A percentile compares a stretch with the other conserved stretches of the same genome.
These are phyloP conservation scores for Actinidia chinensis DNA, from an alignment of 179 eudicot genomes.

Conservation along the genomic window DNA sequence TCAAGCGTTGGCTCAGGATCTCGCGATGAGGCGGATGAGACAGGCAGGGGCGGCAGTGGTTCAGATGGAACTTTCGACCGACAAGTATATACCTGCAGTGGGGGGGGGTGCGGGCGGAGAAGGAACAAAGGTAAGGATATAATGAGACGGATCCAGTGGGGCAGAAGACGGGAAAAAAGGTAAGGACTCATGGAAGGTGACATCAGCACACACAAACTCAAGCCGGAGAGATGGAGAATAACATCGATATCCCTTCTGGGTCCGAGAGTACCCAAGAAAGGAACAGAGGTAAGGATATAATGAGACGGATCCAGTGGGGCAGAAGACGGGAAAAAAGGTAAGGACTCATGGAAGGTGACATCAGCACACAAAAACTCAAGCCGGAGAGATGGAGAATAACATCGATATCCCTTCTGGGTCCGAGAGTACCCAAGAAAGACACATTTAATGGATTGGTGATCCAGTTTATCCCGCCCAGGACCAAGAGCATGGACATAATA, in stretches of 20 bases:
- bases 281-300: background rate
- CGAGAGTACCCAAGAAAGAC: background rate
- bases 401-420: background rate
- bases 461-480: background rate
- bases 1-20: too few species aligned
- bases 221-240: background rate
- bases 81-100: background rate
- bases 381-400: background rate
- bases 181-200: background rate
- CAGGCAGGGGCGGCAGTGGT: background rate
- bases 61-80: background rate
- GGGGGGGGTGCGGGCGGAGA: background rate
- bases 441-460: background rate
- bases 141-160: background rate
- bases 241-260: background rate
- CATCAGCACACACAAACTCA: background rate
- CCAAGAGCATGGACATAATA: background rate
- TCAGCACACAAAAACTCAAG: background rate
- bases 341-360: background rate
- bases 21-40: background rate
- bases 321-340: background rate
- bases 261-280: background rate
- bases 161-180: background rate
- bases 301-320: background rate
- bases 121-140: background rate